A percentile compares a stretch with the other conserved stretches of the same genome.
Evolutionary conservation across 164 flowering plant species (phyloP).

Genomic region (Tetracentron sinense): DNA sequence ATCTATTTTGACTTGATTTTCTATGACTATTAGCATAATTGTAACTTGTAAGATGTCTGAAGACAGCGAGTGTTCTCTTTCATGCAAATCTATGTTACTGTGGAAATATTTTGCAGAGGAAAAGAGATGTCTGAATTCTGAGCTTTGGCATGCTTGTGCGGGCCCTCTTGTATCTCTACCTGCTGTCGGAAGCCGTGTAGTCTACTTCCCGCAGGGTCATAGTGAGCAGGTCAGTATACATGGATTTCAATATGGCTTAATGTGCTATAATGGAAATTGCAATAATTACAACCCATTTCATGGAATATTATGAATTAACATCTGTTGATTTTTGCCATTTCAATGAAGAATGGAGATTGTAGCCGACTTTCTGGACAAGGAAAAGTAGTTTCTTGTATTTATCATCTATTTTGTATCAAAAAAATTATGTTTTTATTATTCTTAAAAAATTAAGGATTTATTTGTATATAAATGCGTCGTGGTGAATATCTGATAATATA

Average conservation of each 20-base stretch:
- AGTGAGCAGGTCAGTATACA: conserved; percentile 72
- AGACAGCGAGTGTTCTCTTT: no score
- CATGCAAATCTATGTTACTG: background rate
- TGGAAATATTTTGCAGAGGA: conserved; percentile 47
- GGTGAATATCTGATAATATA: no score
- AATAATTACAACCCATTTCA: background rate
- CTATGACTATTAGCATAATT: no score
- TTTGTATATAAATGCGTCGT: no score
- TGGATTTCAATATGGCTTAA: background rate
- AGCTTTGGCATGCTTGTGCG: conserved; percentile 99
- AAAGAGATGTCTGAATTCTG: conserved; percentile 72
- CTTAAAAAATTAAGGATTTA: no score
- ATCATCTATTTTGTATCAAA: no score
- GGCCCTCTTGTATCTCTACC: conserved; percentile 96
- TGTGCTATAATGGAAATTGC: background rate
- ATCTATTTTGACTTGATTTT: background rate
- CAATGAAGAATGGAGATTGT: no score
- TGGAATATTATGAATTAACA: background rate
- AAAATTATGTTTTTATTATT: no score
- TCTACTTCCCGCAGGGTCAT: conserved; percentile 91
- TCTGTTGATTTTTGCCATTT: background rate
- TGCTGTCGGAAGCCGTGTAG: conserved; percentile 83
- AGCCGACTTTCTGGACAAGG: no score
- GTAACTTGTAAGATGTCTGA: no score
- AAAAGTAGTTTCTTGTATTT: no score